A percentile compares a stretch with the other conserved stretches of the same genome.
These are phyloP conservation scores for Osmanthus fragrans DNA, from an alignment of 257 asterid species.

Conservation along the genomic window DNA sequence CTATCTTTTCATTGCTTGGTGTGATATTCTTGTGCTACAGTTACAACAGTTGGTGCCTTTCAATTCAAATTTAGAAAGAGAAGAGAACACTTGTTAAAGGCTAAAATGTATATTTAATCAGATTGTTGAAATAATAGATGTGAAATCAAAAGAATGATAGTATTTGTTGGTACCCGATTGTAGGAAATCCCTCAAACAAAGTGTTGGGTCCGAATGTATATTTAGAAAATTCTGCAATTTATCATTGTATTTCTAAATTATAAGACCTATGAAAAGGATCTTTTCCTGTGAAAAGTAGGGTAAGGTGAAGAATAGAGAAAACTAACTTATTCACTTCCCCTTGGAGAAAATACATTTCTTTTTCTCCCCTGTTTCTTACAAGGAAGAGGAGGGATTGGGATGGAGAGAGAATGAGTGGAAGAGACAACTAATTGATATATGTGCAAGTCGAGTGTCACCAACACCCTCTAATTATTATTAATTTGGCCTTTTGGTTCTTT, in stretches of 20 bases:
- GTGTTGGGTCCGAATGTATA: background rate
- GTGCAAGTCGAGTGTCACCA: background rate
- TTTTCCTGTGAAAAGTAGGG: background rate
- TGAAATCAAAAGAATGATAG: background rate
- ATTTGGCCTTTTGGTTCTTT: background rate
- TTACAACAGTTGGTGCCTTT: background rate
- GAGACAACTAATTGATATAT: background rate
- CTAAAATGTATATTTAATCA: background rate
- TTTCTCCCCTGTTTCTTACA: background rate
- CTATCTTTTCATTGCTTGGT: background rate
- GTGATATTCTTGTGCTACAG: background rate
- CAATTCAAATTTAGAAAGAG: background rate
- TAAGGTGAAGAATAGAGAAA: background rate
- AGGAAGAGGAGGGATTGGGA: background rate
- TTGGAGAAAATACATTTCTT: background rate
- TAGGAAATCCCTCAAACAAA: background rate
- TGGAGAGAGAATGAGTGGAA: background rate
- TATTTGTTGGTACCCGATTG: background rate
- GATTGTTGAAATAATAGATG: background rate
- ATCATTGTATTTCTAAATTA: background rate
- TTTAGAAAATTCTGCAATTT: background rate
- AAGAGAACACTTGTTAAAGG: background rate
- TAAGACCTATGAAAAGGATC: background rate
- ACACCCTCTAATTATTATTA: background rate
- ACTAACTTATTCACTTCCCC: background rate